Base-by-base conservation (phyloP, 73 alveolate species). In the Paramecium sonneborni region DNA sequence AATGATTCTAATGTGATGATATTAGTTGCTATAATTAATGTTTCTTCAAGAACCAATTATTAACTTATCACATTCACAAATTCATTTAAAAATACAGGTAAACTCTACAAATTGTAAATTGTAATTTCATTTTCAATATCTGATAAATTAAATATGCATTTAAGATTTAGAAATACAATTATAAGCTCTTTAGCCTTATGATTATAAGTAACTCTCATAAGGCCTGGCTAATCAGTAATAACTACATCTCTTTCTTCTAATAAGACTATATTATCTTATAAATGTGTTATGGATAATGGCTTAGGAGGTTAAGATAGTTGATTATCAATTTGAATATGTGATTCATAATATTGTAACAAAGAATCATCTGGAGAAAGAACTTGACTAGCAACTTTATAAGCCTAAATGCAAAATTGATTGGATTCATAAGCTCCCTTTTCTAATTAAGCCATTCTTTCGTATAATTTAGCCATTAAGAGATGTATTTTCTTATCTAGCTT, bases 11-110 rank as follows among this genome's bases (percentile, higher is more conserved):
- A 62, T 11, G 14, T 11, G 12, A 58, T 10, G 3, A 62, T 11
- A 2, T 62, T 62, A 7, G 23, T 30, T 12, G 38, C 6, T 24
- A 26, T 62, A 10, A 62, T 34, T 5, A 62, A 34, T 0, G 23
- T 62, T 10, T 62, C 84, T 14, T 62, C 48, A 12, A 62, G 26
- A 1, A 15, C 2, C 26, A 62, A 15, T 62, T 24, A 1, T 26
- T 24, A 62, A 15, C 28, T 62, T 0, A 62, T 11, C 23, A 24
- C 21, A 79, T 79, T 79, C 11, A 43, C 76, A 46, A 79, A 79
- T 43, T 79, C 90, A 39, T 79, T 39, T 8, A 76, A 41, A 43
- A 76, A 76, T 21, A 41, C 48, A 43, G 90, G 76, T 18, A 76
- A 76, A 76, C 62, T 21, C 7, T 23, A 38, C 12, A 41, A 39